phyloP scores from a whole-genome alignment of 352 stramenopile species.

The Phytophthora pluvialis region DNA sequence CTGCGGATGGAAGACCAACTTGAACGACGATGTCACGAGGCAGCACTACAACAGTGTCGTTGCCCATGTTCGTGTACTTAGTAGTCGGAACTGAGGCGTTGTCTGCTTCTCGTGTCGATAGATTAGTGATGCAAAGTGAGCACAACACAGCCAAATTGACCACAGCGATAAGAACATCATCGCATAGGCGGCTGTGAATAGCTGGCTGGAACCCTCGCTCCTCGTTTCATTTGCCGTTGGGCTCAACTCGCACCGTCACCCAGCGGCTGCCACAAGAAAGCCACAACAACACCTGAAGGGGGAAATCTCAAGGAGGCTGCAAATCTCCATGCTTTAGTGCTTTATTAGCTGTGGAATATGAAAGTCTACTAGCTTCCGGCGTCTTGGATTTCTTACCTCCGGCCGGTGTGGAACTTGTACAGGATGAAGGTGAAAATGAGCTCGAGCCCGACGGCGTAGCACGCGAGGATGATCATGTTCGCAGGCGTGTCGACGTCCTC shows the following conservation, averaged over 20 bases:
- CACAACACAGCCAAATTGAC: neutral
- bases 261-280: too few relatives aligned
- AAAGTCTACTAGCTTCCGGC: neutral
- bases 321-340: neutral
- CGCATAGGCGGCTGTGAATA: neutral
- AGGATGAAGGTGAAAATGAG: constrained; percentile 38
- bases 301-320: neutral
- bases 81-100: neutral
- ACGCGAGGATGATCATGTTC: constrained; percentile 43
- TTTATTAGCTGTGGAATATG: neutral
- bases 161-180: constrained; percentile 6
- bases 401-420: constrained; percentile 26
- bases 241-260: too few relatives aligned
- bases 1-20: constrained; percentile 5
- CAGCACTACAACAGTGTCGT: neutral
- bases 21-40: constrained; percentile 1
- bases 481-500: constrained; percentile 44
- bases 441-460: constrained; percentile 46
- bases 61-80: constrained; percentile 4
- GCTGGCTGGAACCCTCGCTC: neutral
- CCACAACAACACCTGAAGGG: too few relatives aligned
- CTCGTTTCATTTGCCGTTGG: too few relatives aligned
- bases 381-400: neutral
- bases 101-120: constrained; percentile 1
- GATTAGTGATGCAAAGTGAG: constrained; percentile 1